These are phyloP conservation scores for Pseudogymnoascus destructans DNA, from an alignment of 2,329 filamentous ascomycete genomes.

Conservation along the genomic window DNA sequence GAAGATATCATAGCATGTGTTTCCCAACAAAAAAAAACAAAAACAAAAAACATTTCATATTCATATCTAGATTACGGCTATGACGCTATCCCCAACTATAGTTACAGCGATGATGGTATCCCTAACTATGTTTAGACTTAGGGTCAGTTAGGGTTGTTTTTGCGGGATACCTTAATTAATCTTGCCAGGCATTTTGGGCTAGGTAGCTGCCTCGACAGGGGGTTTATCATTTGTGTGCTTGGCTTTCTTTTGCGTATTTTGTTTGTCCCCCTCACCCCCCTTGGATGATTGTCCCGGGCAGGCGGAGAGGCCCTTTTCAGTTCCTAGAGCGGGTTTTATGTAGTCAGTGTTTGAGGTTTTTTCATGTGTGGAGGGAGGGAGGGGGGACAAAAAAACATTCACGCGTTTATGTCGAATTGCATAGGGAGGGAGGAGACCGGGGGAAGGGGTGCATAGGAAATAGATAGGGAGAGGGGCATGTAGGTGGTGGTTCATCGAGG, in stretches of 20 bases:
- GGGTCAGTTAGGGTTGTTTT: too few species aligned
- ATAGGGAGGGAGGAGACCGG: neutral
- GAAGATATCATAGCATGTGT: too few species aligned
- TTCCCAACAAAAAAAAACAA: too few species aligned
- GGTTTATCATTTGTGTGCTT: neutral
- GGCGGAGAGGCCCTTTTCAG: neutral
- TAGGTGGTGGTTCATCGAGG: neutral
- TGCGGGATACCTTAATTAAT: neutral
- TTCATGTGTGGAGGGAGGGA: neutral
- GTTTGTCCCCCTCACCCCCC: neutral
- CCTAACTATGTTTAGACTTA: too few species aligned
- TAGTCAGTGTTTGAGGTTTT: neutral
- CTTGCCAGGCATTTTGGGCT: slow-evolving; percentile 4
- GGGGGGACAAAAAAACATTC: neutral
- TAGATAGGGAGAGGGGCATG: neutral
- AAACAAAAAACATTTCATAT: too few species aligned
- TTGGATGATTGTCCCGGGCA: neutral
- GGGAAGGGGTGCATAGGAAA: neutral
- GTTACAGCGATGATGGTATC: too few species aligned
- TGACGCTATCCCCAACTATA: too few species aligned
- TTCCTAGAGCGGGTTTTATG: slow-evolving; percentile 4
- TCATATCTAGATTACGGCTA: too few species aligned
- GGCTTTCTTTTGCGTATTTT: neutral
- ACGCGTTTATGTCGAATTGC: neutral
- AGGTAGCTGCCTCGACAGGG: neutral